Base-by-base conservation (phyloP, 2,329 filamentous ascomycete genomes). In the Epichloe baconii region DNA sequence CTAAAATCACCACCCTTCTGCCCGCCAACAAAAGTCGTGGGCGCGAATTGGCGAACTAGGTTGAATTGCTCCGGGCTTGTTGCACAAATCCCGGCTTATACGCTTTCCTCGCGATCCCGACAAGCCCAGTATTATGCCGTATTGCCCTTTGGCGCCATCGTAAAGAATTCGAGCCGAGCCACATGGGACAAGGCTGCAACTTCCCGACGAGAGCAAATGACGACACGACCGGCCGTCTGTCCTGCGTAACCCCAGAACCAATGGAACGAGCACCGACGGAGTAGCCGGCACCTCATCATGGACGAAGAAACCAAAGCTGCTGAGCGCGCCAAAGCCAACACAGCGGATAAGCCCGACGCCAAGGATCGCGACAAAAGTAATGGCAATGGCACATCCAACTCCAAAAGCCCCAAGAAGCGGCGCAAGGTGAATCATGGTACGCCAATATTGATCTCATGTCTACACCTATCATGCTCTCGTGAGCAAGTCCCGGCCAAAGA, bases 361-460 rank as follows among this genome's bases (percentile, higher is more conserved):
- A 51, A 50, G 37, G 47, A 48, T 26, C 34, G 51, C 38, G 47
- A 45, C 5, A 26, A 42, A n/a, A 38, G 44, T 14, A 31, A 37
- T 38, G 50, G 42, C 44, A 40, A 21, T 12, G 35, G 26, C 31
- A n/a, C 31, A 17, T 14, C 23, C 37, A 44, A 3, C 19, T 38
- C 23, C 58, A 76, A 78, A 68, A 86, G 80, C 66, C 82, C 84
- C 47, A 90, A 88, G 73, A 90, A 89, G 76, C 79, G 86, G 71
- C 85, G 86, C 74, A 91, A 91, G 73, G 86, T 91, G 60, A 90
- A 89, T 73, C 86, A 91, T 72, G 86, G 86, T 90, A 80, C 72
- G 82, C 69, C 44, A 14, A 23, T 31, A 10, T 31, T 1, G 3
- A 31, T 31, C 8, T 31, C 26, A 11, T 31, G 26, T 31, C 26